Evolutionary conservation across 2,329 filamentous ascomycete genomes (phyloP).

Genomic region (Penicillium sp.): DNA sequence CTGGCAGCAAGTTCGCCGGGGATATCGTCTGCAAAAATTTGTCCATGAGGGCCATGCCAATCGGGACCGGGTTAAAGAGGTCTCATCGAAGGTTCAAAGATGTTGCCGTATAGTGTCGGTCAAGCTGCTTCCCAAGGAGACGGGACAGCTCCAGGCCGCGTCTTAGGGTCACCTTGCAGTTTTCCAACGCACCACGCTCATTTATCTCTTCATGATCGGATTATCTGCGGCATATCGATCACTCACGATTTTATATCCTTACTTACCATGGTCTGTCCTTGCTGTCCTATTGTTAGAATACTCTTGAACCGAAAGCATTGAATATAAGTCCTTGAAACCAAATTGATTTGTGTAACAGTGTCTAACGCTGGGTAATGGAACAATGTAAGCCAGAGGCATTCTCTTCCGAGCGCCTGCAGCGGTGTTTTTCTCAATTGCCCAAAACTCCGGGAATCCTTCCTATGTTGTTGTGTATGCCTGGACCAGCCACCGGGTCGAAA

Average conservation of each 20-base stretch:
- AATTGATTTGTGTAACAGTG: constrained; percentile 28
- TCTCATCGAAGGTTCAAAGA: constrained; percentile 32
- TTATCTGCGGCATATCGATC: constrained; percentile 12
- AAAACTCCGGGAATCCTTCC: constrained; percentile 43
- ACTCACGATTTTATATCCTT: constrained; percentile 24
- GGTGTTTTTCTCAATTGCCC: constrained; percentile 38
- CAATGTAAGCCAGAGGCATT: constrained; percentile 29
- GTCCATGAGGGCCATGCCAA: constrained; percentile 47
- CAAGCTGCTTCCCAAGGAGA: constrained; percentile 18
- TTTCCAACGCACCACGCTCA: not conserved
- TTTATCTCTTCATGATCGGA: not conserved
- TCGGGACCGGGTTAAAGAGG: constrained; percentile 39
- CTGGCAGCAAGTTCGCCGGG: constrained; percentile 45
- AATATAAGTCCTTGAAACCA: constrained; percentile 18
- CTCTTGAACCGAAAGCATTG: constrained; percentile 4
- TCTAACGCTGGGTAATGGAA: constrained; percentile 36
- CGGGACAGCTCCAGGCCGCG: not conserved
- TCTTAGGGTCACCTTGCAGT: not conserved
- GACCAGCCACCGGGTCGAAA: constrained; percentile 12
- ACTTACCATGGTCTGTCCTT: constrained; percentile 17
- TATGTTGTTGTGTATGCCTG: constrained; percentile 33
- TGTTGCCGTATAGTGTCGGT: constrained; percentile 27
- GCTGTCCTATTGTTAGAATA: constrained; percentile 19
- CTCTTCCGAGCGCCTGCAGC: constrained; percentile 22
- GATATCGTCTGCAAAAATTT: constrained; percentile 46